Base-by-base conservation (phyloP, 2,329 filamentous ascomycete species). In the Xylariomycetidae sp. region DNA sequence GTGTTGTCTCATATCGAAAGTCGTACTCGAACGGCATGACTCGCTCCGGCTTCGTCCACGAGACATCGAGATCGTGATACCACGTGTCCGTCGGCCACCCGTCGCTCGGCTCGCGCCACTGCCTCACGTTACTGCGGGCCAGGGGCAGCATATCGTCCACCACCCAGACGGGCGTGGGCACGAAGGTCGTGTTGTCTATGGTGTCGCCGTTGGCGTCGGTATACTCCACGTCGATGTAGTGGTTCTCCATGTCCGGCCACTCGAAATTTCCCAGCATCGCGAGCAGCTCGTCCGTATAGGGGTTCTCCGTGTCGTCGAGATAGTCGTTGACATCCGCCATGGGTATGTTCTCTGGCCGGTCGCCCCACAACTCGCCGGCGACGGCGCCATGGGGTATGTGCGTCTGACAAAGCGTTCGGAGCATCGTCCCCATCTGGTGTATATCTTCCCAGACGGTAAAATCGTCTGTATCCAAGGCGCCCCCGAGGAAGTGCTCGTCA, bases 31-130 rank as follows among this genome's bases (percentile, higher is more conserved):
- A 23, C 8, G 20, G 20, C 20, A 23, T 23, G 8, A 23, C 20
- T 23, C 40, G 49, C 0, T 18, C 10, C 1, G 53, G 46, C 44
- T 27, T 32, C 20, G 37, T 39, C 37, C 37, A 39, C 13, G 37
- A 39, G 5, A 39, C 37, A 27, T 39, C 33, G 2, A 39, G 15
- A 5, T 4, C 11, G 8, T 4, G n/a, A 15, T 27, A 36, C 27
- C 36, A 39, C 2, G 16, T 22, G 4, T 1, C 6, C 14, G 33
- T 28, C 15, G 15, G 18, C n/a, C 3, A n/a, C n/a, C n/a, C n/a
- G n/a, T n/a, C 4, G 25, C 6, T 19, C 18, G 25, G 22, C n/a
- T 30, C 30, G 30, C 23, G 19, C 15, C 33, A 36, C 13, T 17
- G 20, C 14, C 33, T 25, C 11, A 33, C 33, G 15, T 18, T 39